Percentiles rank a stretch among this genome's conserved stretches.
Conservation (phyloP, 108 stramenopile species). For the Mayamaea pseudoterrestris region DNA sequence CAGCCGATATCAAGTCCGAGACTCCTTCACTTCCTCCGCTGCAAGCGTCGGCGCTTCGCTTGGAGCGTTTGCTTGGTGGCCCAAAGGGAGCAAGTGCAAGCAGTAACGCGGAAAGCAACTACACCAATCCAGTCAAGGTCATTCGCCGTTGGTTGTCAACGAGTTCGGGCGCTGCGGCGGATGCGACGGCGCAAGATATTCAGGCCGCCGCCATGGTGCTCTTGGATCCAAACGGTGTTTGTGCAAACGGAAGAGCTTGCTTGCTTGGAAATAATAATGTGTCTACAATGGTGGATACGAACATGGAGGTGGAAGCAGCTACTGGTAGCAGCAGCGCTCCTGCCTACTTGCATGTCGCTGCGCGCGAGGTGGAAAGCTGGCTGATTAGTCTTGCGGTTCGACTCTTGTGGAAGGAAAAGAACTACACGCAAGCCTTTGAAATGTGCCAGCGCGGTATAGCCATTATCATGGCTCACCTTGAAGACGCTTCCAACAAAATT, state of each 20-base stretch:
- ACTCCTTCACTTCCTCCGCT: slow-evolving; percentile 26
- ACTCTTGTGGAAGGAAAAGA: slow-evolving; percentile 36
- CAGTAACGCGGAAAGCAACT: slow-evolving; percentile 12
- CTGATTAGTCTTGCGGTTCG: slow-evolving; percentile 57
- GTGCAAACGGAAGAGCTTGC: slow-evolving; percentile 31
- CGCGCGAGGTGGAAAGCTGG: slow-evolving; percentile 59
- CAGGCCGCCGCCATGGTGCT: slow-evolving; percentile 25
- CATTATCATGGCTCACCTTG: slow-evolving; percentile 37
- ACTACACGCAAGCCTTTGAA: slow-evolving; percentile 28
- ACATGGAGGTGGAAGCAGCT: slow-evolving; percentile 19
- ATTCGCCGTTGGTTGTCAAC: slow-evolving; percentile 76
- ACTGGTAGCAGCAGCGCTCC: slow-evolving; percentile 9
- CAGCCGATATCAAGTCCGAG: too few relatives aligned
- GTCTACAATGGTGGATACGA: background rate
- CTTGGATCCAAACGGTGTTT: slow-evolving; percentile 37
- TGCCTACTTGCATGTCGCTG: slow-evolving; percentile 27
- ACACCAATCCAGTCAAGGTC: slow-evolving; percentile 53
- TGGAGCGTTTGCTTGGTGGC: slow-evolving; percentile 64
- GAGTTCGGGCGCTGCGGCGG: slow-evolving; percentile 46
- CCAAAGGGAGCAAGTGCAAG: too few relatives aligned
- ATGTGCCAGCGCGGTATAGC: slow-evolving; percentile 33
- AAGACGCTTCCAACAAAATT: slow-evolving; percentile 19
- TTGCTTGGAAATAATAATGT: too few relatives aligned
- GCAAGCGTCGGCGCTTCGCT: slow-evolving; percentile 56
- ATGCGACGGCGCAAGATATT: slow-evolving; percentile 37